phyloP scores from a whole-genome alignment of 108 stramenopile genomes.

The Craspedostauros australis region DNA sequence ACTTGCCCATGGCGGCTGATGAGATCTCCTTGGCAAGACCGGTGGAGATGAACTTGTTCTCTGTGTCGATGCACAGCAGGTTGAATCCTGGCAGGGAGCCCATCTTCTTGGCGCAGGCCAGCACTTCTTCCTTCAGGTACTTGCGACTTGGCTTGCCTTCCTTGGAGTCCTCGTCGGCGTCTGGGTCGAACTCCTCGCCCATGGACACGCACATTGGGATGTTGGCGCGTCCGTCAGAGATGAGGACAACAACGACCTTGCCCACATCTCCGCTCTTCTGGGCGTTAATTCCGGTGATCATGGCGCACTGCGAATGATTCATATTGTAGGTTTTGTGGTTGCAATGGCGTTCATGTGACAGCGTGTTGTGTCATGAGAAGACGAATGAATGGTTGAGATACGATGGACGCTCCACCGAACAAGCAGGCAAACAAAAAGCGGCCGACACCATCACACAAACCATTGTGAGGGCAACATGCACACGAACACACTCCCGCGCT shows the following conservation, averaged over 20 bases:
- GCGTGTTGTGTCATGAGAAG: no score
- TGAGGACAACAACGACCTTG: constrained; percentile 91
- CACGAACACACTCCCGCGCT: not conserved
- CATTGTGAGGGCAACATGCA: not conserved
- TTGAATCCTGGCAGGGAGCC: constrained; percentile 85
- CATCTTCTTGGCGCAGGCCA: constrained; percentile 87
- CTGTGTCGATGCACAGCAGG: constrained; percentile 91
- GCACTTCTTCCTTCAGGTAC: constrained; percentile 91
- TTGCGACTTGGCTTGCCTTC: constrained; percentile 89
- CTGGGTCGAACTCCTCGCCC: constrained; percentile 87
- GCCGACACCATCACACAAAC: not conserved
- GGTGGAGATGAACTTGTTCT: constrained; percentile 95
- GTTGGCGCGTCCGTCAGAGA: constrained; percentile 95
- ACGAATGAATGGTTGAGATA: not conserved
- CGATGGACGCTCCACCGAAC: not conserved
- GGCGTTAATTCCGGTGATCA: constrained; percentile 89
- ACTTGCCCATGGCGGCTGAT: constrained; percentile 80
- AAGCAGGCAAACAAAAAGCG: not conserved
- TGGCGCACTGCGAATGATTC: constrained; percentile 66
- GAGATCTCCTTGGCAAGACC: constrained; percentile 97
- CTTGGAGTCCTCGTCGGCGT: constrained; percentile 71
- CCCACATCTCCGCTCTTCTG: constrained; percentile 93
- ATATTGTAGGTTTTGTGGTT: no score
- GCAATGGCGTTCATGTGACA: no score
- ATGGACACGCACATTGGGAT: constrained; percentile 84